Evolutionary conservation across 2,329 filamentous ascomycete genomes (phyloP).

Genomic region (Trichoderma sp.): DNA sequence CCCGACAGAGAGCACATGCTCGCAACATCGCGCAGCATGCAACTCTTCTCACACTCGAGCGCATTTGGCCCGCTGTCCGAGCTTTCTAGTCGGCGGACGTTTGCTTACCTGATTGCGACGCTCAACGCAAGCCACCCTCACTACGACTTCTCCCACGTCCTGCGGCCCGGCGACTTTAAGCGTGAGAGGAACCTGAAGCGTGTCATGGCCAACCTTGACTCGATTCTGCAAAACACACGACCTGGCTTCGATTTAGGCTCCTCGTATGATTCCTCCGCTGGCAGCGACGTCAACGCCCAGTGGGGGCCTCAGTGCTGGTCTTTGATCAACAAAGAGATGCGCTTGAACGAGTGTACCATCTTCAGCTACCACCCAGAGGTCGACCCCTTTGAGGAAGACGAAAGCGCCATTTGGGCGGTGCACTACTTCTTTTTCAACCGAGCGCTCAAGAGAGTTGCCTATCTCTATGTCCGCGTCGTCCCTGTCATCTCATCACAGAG

Average conservation of each 20-base stretch:
- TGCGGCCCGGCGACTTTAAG: conserved; percentile 86
- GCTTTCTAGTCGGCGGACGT: conserved; percentile 83
- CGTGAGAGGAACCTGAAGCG: conserved; percentile 75
- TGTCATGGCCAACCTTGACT: conserved; percentile 86
- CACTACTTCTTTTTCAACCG: conserved; percentile 99
- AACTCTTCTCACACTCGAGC: conserved; percentile 72
- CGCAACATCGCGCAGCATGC: conserved; percentile 58
- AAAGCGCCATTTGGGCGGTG: conserved; percentile 89
- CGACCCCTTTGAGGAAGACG: conserved; percentile 87
- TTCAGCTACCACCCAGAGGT: conserved; percentile 89
- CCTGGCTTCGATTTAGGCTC: conserved; percentile 53
- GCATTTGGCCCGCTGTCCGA: conserved; percentile 90
- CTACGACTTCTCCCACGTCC: conserved; percentile 93
- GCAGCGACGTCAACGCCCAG: conserved; percentile 53
- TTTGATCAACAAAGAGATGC: conserved; percentile 92
- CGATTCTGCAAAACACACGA: conserved; percentile 80
- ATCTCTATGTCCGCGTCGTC: conserved; percentile 88
- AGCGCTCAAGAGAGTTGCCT: conserved; percentile 84
- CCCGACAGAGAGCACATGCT: conserved; percentile 72
- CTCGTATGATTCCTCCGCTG: conserved; percentile 42
- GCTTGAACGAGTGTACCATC: conserved; percentile 79
- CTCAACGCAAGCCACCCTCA: conserved; percentile 87
- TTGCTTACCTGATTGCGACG: conserved; percentile 94
- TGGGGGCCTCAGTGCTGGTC: conserved; percentile 94
- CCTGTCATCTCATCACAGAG: conserved; percentile 68